A percentile compares a stretch with the other conserved stretches of the same genome.
These are phyloP conservation scores for Grosmannia serpens DNA, from an alignment of 2,329 filamentous ascomycete species.

Conservation along the genomic window DNA sequence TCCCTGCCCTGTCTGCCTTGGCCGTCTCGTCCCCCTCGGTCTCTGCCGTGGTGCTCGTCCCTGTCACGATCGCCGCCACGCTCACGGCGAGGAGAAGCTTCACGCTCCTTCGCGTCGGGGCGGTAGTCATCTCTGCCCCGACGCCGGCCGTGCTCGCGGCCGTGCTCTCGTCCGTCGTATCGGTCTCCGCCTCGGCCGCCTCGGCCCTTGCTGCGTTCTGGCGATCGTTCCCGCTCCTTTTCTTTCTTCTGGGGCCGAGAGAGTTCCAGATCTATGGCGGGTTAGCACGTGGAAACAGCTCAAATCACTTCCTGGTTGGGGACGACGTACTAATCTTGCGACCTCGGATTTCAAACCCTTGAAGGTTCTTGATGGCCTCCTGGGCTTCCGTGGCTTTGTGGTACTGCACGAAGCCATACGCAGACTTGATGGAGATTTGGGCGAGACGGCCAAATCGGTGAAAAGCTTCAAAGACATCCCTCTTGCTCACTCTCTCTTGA, in stretches of 20 bases:
- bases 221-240: conserved; percentile 42
- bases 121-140: conserved; percentile 56
- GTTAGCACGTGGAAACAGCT: conserved; percentile 17
- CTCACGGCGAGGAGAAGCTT: conserved; percentile 42
- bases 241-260: conserved; percentile 76
- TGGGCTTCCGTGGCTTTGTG: conserved; percentile 64
- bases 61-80: conserved; percentile 45
- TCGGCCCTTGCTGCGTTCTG: conserved; percentile 38
- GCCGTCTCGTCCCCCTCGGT: conserved; percentile 27
- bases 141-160: conserved; percentile 30
- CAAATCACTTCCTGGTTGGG: background rate
- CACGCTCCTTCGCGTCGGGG: conserved; percentile 41
- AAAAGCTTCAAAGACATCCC: conserved; percentile 87
- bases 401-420: conserved; percentile 95
- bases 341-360: conserved; percentile 74
- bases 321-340: conserved; percentile 77
- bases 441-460: conserved; percentile 75
- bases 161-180: conserved; percentile 28
- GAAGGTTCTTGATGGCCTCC: conserved; percentile 63
- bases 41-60: conserved; percentile 45
- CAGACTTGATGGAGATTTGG: conserved; percentile 92
- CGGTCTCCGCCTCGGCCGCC: conserved; percentile 33
- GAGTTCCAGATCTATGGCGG: conserved; percentile 63
- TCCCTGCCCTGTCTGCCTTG: conserved; percentile 35
- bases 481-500: conserved; percentile 85